Percentiles rank a stretch among this genome's conserved stretches.
Conservation (phyloP, 345 rosid species). For the Aquilaria malaccensis region DNA sequence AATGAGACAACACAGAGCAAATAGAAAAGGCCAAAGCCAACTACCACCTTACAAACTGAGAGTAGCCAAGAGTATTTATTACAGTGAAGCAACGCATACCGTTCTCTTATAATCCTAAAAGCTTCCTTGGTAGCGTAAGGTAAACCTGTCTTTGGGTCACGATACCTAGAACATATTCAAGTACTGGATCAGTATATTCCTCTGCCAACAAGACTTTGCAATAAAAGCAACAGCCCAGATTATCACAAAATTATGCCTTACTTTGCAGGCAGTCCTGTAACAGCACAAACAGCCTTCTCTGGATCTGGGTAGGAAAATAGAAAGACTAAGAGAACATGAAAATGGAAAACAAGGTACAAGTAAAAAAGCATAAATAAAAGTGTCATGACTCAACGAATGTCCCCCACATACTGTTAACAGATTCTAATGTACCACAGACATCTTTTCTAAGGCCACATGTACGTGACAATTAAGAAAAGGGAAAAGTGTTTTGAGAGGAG, state of each 20-base stretch:
- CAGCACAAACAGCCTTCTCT: slow-evolving; percentile 65
- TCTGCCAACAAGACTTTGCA: not conserved
- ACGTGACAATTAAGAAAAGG: no score
- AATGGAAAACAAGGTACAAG: not conserved
- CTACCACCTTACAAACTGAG: no score
- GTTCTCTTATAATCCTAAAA: slow-evolving; percentile 70
- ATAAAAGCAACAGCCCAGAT: slow-evolving; percentile 2
- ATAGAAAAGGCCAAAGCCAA: no score
- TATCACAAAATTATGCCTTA: slow-evolving; percentile 32
- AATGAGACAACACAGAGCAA: not conserved
- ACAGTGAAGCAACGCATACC: slow-evolving; percentile 32
- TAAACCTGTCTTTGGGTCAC: slow-evolving; percentile 89
- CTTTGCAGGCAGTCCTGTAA: slow-evolving; percentile 96
- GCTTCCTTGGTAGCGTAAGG: slow-evolving; percentile 86
- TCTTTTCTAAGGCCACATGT: not conserved
- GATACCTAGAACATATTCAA: slow-evolving; percentile 45
- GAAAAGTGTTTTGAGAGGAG: no score
- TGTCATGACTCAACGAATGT: not conserved
- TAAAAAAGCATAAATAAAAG: no score
- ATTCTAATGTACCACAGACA: not conserved
- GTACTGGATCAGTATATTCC: not conserved
- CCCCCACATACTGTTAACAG: not conserved
- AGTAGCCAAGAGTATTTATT: not conserved
- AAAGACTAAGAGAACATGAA: slow-evolving; percentile 3
- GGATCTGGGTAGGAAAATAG: slow-evolving; percentile 52